A percentile compares a stretch with the other conserved stretches of the same genome.
These are phyloP conservation scores for Cryptococcus floricola DNA, from an alignment of 1,284 basidiomycete genomes.

Conservation along the genomic window DNA sequence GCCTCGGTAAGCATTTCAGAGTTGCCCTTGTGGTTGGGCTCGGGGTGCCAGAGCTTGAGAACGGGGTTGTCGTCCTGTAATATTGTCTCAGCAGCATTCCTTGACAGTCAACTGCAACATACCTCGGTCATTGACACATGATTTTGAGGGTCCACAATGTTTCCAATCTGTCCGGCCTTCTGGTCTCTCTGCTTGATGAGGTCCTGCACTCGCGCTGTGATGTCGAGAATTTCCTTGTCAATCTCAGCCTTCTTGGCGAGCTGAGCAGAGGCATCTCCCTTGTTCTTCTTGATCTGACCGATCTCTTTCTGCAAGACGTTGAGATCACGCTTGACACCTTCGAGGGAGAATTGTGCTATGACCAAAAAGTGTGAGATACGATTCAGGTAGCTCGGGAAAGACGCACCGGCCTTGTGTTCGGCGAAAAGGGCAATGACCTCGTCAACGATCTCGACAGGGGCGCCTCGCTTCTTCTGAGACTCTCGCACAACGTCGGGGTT, in stretches of 20 bases:
- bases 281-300: slow-evolving; percentile 88
- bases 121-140: slow-evolving; percentile 88
- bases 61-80: slow-evolving; percentile 80
- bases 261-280: slow-evolving; percentile 82
- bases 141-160: slow-evolving; percentile 83
- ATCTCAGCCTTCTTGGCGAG: slow-evolving; percentile 73
- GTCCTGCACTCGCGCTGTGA: slow-evolving; percentile 73
- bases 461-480: slow-evolving; percentile 86
- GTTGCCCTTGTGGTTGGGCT: slow-evolving; percentile 60
- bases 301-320: slow-evolving; percentile 94
- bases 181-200: slow-evolving; percentile 61
- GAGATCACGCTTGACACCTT: slow-evolving; percentile 72
- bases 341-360: slow-evolving; percentile 78
- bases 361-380: background rate
- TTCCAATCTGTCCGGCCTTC: slow-evolving; percentile 80
- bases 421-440: slow-evolving; percentile 75
- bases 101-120: slow-evolving; percentile 21
- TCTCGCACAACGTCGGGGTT: slow-evolving; percentile 89
- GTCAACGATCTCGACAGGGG: slow-evolving; percentile 85
- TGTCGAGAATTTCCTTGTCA: slow-evolving; percentile 66
- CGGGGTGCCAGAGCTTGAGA: slow-evolving; percentile 80
- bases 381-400: background rate
- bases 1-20: slow-evolving; percentile 51
- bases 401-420: slow-evolving; percentile 74
- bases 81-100: background rate